Percentiles rank a stretch among this genome's conserved stretches.
Conservation (phyloP, 257 asterid species). For the Lycium ferocissimum region DNA sequence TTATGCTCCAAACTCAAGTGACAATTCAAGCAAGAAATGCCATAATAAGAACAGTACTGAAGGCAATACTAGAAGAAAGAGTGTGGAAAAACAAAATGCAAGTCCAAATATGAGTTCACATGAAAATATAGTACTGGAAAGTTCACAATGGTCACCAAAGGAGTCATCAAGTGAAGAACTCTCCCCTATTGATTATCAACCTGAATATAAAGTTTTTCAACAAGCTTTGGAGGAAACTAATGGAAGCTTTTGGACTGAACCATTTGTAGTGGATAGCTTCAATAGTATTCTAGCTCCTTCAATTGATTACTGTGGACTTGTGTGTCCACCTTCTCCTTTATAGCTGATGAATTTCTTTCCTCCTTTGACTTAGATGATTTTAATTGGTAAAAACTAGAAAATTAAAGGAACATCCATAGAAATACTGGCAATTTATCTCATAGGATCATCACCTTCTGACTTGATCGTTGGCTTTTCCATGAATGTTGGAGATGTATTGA, state of each 20-base stretch:
- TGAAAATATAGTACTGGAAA: slow-evolving; percentile 15
- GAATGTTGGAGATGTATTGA: neutral
- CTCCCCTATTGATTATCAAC: neutral
- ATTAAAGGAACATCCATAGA: too few species aligned
- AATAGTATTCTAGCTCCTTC: neutral
- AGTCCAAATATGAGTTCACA: neutral
- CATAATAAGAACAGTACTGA: neutral
- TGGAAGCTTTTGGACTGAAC: slow-evolving; percentile 32
- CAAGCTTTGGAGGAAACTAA: neutral
- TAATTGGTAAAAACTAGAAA: neutral
- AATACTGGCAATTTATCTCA: neutral
- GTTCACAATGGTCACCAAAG: neutral
- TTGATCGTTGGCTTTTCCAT: neutral
- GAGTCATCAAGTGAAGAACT: neutral
- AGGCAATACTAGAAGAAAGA: neutral
- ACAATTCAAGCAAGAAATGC: neutral
- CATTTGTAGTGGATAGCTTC: slow-evolving; percentile 18
- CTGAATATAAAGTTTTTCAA: neutral
- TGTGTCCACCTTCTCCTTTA: slow-evolving; percentile 43
- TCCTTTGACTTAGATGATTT: slow-evolving; percentile 28
- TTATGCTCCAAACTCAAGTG: neutral
- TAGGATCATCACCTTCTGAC: neutral
- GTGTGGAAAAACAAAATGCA: neutral
- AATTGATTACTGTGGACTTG: slow-evolving; percentile 21
- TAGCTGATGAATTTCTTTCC: slow-evolving; percentile 30